These are phyloP conservation scores for Crinitomyces ghanaensis DNA, from an alignment of 805 yeast genomes.

Conservation along the genomic window DNA sequence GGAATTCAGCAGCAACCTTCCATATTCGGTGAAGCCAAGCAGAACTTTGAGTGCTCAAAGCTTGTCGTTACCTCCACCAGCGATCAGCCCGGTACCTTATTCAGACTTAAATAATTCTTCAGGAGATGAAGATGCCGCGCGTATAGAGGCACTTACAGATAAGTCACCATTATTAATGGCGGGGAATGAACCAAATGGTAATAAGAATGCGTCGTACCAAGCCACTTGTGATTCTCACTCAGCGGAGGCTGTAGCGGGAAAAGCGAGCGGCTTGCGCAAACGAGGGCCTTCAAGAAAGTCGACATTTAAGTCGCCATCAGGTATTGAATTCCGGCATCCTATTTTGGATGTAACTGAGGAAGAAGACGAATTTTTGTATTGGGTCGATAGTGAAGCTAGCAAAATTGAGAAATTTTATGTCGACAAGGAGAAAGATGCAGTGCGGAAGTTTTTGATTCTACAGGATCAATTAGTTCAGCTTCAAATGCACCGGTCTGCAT, in stretches of 20 bases:
- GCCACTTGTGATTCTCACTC: background rate
- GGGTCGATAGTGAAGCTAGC: constrained; percentile 53
- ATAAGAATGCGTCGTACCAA: background rate
- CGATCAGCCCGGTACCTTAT: background rate
- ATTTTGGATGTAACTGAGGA: constrained; percentile 18
- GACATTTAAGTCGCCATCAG: constrained; percentile 3
- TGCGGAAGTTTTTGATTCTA: constrained; percentile 46
- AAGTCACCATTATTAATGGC: no score
- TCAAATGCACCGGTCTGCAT: constrained; percentile 34
- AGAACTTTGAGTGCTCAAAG: no score
- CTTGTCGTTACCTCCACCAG: no score
- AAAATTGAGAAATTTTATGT: constrained; percentile 54
- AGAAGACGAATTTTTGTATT: constrained; percentile 40
- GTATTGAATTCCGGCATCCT: constrained; percentile 8
- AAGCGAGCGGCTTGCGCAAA: no score
- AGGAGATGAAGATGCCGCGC: no score
- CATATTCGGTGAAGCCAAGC: no score
- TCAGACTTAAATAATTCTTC: no score
- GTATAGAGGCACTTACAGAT: no score
- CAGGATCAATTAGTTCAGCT: constrained; percentile 61
- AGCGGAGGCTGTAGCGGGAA: constrained; percentile 1
- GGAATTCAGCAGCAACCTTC: no score
- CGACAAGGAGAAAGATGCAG: constrained; percentile 48
- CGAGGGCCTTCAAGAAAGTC: no score
- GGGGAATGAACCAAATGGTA: background rate